phyloP scores from a whole-genome alignment of 768 basidiomycete genomes.

The Mycena venus region DNA sequence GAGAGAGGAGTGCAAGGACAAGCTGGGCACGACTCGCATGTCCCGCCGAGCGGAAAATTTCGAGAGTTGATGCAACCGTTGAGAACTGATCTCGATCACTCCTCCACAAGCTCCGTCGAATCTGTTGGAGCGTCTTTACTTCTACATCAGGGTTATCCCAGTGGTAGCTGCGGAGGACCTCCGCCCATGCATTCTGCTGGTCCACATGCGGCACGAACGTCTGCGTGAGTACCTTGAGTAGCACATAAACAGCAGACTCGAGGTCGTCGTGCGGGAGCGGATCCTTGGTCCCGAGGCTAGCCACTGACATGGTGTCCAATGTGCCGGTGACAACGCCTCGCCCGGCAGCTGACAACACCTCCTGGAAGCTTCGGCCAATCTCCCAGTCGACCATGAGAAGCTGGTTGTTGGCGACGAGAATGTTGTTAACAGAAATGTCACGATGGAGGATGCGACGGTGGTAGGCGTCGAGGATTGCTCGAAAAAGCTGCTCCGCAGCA shows the following conservation, averaged over 20 bases:
- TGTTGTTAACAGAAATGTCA: too few species aligned
- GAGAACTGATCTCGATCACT: background rate
- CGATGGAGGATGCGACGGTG: conserved; percentile 15
- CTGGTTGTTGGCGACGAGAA: too few species aligned
- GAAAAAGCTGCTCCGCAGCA: conserved; percentile 10
- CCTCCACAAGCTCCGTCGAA: conserved; percentile 3
- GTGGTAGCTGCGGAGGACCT: background rate
- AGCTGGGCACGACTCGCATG: conserved; percentile 6
- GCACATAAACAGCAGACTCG: conserved; percentile 19
- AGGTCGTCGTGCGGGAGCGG: conserved; percentile 28
- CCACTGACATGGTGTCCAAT: conserved; percentile 25
- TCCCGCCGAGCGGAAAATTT: background rate
- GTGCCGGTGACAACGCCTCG: conserved; percentile 6
- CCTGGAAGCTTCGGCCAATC: conserved; percentile 10
- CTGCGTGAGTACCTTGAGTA: conserved; percentile 22
- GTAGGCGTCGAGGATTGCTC: conserved; percentile 11
- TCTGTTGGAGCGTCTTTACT: background rate
- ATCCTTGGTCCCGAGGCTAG: background rate
- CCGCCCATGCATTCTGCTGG: background rate
- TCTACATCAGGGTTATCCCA: conserved; percentile 10
- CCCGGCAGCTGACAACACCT: background rate
- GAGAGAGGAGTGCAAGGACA: background rate
- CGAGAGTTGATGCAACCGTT: background rate
- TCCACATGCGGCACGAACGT: conserved; percentile 9
- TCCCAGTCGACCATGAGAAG: too few species aligned